A percentile compares a stretch with the other conserved stretches of the same genome.
Evolutionary conservation across 2,329 filamentous ascomycete genomes (phyloP).

Genomic region (Ophiocordyceps australis): DNA sequence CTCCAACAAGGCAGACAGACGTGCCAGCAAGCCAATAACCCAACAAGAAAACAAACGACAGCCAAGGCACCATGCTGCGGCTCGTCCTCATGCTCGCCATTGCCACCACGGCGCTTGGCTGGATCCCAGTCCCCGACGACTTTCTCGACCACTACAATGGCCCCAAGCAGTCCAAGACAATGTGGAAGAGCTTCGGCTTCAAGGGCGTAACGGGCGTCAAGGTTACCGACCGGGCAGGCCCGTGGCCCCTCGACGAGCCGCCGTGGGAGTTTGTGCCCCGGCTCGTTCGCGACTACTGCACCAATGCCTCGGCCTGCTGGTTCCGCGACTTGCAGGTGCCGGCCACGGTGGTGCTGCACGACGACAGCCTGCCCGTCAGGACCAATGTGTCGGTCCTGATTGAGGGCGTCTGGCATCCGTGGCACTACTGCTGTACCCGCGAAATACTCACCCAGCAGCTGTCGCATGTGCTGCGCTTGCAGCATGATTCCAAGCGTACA

Average conservation of each 20-base stretch:
- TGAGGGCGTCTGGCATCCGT: background rate
- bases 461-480: background rate
- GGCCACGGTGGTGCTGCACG: background rate
- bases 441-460: background rate
- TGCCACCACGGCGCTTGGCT: too few relatives aligned
- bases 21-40: too few relatives aligned
- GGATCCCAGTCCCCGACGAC: background rate
- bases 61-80: background rate
- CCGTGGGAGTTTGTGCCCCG: conserved; percentile 28
- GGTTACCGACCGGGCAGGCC: background rate
- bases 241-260: conserved; percentile 8
- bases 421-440: background rate
- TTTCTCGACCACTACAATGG: background rate
- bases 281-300: conserved; percentile 9
- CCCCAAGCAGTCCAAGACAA: background rate
- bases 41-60: too few relatives aligned
- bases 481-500: background rate
- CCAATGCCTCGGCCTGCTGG: conserved; percentile 13
- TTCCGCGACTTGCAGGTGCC: background rate
- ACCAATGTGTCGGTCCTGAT: background rate
- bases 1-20: too few relatives aligned
- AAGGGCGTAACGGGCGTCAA: background rate
- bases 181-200: background rate
- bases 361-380: background rate
- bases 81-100: background rate